Evolutionary conservation across 192 early-diverging fungal genomes (phyloP).

Genomic region (Martensiomyces pterosporus): DNA sequence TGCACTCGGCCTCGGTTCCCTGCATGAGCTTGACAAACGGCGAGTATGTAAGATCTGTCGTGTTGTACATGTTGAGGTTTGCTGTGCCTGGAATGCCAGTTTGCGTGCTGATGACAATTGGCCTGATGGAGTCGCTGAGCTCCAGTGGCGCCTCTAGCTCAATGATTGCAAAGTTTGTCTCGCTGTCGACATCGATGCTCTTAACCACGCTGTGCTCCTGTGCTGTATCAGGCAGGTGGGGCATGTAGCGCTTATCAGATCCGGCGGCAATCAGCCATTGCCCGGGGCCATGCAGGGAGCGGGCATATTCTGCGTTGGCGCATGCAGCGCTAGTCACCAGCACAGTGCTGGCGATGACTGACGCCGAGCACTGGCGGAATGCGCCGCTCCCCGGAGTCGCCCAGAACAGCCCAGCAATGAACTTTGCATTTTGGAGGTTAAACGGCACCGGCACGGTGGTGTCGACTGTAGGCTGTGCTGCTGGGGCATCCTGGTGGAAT

Average conservation of each 20-base stretch:
- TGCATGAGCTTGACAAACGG: slow-evolving; percentile 24
- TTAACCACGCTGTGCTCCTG: slow-evolving; percentile 10
- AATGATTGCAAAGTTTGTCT: slow-evolving; percentile 36
- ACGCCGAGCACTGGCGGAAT: slow-evolving; percentile 36
- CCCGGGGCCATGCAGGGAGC: slow-evolving; percentile 20
- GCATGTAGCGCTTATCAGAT: slow-evolving; percentile 21
- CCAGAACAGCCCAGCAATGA: slow-evolving; percentile 45
- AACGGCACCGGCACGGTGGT: slow-evolving; percentile 11
- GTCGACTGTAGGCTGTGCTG: too few relatives aligned
- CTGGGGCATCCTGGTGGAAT: too few relatives aligned
- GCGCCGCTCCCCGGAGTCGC: slow-evolving; percentile 15
- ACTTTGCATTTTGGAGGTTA: slow-evolving; percentile 18
- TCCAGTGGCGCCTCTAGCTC: slow-evolving; percentile 11
- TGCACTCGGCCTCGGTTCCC: slow-evolving; percentile 16
- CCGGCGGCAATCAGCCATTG: slow-evolving; percentile 29
- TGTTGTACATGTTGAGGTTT: slow-evolving; percentile 25
- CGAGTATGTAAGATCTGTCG: slow-evolving; percentile 8
- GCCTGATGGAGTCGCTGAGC: slow-evolving; percentile 12
- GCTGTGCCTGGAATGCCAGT: slow-evolving; percentile 1
- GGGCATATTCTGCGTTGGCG: slow-evolving; percentile 18
- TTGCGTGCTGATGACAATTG: slow-evolving; percentile 23
- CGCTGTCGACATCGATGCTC: slow-evolving; percentile 23
- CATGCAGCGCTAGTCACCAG: slow-evolving; percentile 39
- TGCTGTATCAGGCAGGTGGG: slow-evolving; percentile 3
- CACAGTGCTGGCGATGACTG: slow-evolving; percentile 30